Base-by-base conservation (phyloP, 495 filamentous ascomycete genomes). In the Penicillium waksmanii region DNA sequence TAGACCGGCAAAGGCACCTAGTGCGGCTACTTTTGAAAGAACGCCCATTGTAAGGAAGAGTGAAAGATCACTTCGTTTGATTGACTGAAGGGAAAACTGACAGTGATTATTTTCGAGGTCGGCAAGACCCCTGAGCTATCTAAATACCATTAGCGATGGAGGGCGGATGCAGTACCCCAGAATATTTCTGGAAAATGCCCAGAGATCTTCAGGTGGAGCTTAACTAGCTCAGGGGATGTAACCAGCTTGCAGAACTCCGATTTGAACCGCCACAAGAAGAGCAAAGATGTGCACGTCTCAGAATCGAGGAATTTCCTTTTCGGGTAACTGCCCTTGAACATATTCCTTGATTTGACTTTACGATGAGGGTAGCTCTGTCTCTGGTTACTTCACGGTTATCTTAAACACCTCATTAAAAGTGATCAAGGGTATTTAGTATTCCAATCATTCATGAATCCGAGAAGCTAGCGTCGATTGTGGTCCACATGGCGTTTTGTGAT, bases 1-100 rank as follows among this genome's bases (percentile, higher is more conserved):
- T 13, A 64, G 53, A 40, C 57, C 42, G 48, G 52, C 38, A 44
- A 69, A 56, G 3, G 56, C 46, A 35, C 51, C 53, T 0, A 63
- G 21, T 8, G 53, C 43, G 10, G 36, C 15, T 18, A 69, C 27
- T 44, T 33, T 60, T 9, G 51, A 36, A 25, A 53, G n/a, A 27
- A 49, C 23, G 17, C 27, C 52, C 58, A 61, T 61, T 3, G 43
- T 19, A 33, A 31, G 10, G 17, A 17, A 23, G 44, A 25, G 35
- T 46, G 9, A 46, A 36, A 36, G 18, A 31, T 36, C 31, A 21
- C 27, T 31, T 9, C 1, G 8, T 31, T 31, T 31, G 27, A 31
- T 31, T 31, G 27, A 7, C 27, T 6, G 27, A 31, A 6, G 5
- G 27, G 27, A 31, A 31, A 31, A 23, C 3, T 2, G 23, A 23